Base-by-base conservation (phyloP, 2,329 filamentous ascomycete genomes). In the Pseudogymnoascus sp. region DNA sequence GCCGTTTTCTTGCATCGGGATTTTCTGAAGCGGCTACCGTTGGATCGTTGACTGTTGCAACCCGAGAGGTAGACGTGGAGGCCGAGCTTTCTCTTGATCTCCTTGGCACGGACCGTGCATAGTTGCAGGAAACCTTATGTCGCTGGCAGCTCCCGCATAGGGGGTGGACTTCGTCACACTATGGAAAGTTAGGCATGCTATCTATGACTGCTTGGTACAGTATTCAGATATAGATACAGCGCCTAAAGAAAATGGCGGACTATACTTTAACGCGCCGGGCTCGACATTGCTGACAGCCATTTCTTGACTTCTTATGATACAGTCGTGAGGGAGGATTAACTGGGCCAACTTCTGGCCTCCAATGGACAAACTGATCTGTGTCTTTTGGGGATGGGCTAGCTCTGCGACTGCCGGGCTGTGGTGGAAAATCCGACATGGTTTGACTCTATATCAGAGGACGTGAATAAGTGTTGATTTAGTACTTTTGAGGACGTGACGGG, bases 141-240 rank as follows among this genome's bases (percentile, higher is more conserved):
- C 63, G 58, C 16, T 50, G 8, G 50, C 67, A 68, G 16, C 59
- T 63, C 9, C 64, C 58, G 37, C 65, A 69, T 7, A 60, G 36
- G 6, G 67, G 67, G 12, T 67, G 65, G 20, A 59, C 57, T 63
- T 69, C 66, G 61, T 68, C 64, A 43, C 67, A 69, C 66, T 68
- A 35, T 59, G 16, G 14, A 4, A 54, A 33, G 43, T 54, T 54
- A 54, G 43, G 43, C 41, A 47, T 47, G 7, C 12, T 25, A 22
- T 6, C 39, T 33, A 30, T 33, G 8, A 28, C 14, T 47, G 22
- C 41, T 25, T 28, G 41, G 8, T 6, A 11, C 66, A 62, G 71
- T 74, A 3, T 74, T 78, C 75, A 18, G 75, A 75, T 69, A 78
- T 72, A 0, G 75, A 75, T 5, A 37, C 77, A 71, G 33, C 70